Conservation (phyloP, 768 basidiomycete species). For the Clavulina sp. region DNA sequence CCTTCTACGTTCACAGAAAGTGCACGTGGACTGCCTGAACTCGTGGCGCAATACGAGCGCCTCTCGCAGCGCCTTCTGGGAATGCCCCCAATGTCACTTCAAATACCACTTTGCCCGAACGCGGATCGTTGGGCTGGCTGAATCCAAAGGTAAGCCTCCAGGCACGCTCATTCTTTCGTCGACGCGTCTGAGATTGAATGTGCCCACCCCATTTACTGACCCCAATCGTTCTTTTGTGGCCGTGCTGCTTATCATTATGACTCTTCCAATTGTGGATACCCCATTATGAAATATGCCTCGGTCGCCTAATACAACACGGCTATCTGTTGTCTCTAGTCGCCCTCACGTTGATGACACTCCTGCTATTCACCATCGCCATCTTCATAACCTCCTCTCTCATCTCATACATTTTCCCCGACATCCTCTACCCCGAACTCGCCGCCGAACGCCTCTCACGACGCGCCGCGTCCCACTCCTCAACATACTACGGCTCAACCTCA, state of each 20-base stretch:
- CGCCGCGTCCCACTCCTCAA: neutral
- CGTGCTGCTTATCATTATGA: neutral
- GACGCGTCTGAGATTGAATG: too few relatives aligned
- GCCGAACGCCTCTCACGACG: neutral
- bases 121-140: slow-evolving; percentile 47
- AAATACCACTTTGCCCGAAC: slow-evolving; percentile 63
- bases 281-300: neutral
- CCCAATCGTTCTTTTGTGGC: neutral
- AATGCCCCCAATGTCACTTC: slow-evolving; percentile 67
- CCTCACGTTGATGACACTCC: slow-evolving; percentile 39
- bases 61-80: slow-evolving; percentile 53
- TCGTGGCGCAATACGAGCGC: slow-evolving; percentile 49
- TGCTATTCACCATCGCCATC: slow-evolving; percentile 47
- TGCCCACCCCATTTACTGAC: too few relatives aligned
- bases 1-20: slow-evolving; percentile 30
- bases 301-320: neutral
- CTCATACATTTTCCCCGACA: slow-evolving; percentile 36
- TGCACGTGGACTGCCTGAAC: slow-evolving; percentile 64
- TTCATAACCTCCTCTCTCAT: slow-evolving; percentile 54
- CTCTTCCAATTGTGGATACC: neutral
- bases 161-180: too few relatives aligned
- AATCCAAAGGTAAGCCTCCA: slow-evolving; percentile 52
- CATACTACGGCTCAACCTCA: neutral
- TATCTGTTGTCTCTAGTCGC: slow-evolving; percentile 29
- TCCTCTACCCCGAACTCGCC: slow-evolving; percentile 37